phyloP scores from a whole-genome alignment of 2,329 filamentous ascomycete species.

The Zymoseptoria crescenta region DNA sequence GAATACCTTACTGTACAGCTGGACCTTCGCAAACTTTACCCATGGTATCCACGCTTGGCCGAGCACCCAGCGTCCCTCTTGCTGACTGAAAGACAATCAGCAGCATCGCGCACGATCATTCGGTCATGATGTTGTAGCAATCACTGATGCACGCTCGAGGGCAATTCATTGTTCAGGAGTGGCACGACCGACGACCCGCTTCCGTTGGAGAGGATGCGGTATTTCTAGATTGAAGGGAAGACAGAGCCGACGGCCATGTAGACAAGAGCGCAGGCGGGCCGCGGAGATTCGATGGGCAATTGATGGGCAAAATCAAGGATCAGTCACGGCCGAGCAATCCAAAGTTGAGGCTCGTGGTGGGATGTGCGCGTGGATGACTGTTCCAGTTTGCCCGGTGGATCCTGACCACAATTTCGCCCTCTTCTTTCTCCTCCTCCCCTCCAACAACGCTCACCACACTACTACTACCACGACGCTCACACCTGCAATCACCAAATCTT shows the following conservation, averaged over 20 bases:
- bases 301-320: neutral
- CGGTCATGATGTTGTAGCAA: neutral
- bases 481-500: conserved; percentile 1
- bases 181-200: neutral
- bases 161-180: neutral
- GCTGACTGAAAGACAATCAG: neutral
- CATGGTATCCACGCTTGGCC: neutral
- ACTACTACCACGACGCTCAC: neutral
- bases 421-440: neutral
- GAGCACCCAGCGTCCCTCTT: neutral
- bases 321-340: neutral
- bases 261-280: neutral
- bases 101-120: neutral
- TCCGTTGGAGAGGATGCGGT: neutral
- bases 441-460: neutral
- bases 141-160: neutral
- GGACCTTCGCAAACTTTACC: neutral
- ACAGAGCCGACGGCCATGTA: neutral
- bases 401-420: neutral
- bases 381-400: neutral
- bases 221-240: neutral
- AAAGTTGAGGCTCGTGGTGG: neutral
- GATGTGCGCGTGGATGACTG: neutral
- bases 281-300: neutral
- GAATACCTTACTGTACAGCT: too few relatives aligned